A percentile compares a stretch with the other conserved stretches of the same genome.
phyloP scores from a whole-genome alignment of 2,329 filamentous ascomycete genomes.

The Trichoderma gracile region DNA sequence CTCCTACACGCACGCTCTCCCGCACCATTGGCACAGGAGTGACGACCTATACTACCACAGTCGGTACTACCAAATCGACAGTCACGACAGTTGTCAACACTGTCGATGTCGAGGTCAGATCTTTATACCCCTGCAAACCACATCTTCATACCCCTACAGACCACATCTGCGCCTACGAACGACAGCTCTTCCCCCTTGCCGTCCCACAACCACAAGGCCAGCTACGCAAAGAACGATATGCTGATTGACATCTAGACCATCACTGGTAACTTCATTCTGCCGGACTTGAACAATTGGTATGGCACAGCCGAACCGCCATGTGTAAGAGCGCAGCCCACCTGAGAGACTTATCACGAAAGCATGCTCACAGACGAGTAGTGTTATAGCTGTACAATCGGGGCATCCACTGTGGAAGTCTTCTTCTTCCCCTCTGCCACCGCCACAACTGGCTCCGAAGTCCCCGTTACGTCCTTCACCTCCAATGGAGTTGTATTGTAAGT shows the following conservation, averaged over 20 bases:
- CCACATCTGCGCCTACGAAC: too few species aligned
- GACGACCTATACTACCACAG: constrained; percentile 1
- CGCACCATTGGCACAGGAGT: constrained; percentile 18
- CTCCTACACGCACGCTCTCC: constrained; percentile 5
- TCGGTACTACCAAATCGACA: background rate
- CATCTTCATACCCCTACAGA: too few species aligned
- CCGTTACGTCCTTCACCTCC: constrained; percentile 20
- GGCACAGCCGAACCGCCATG: constrained; percentile 22
- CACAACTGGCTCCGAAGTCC: background rate
- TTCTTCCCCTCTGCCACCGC: background rate
- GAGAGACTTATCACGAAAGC: too few species aligned
- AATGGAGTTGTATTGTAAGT: constrained; percentile 22
- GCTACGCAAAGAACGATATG: too few species aligned
- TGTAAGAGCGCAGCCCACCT: background rate
- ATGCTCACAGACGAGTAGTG: constrained; percentile 13
- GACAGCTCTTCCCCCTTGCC: too few species aligned
- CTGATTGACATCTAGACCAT: background rate
- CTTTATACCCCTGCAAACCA: too few species aligned
- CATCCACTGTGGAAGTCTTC: constrained; percentile 25
- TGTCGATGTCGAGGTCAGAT: background rate
- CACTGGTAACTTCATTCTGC: constrained; percentile 16
- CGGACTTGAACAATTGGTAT: constrained; percentile 10
- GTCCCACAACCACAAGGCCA: too few species aligned
- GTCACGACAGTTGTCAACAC: constrained; percentile 9
- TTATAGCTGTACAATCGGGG: constrained; percentile 20